Evolutionary conservation across 2,329 filamentous ascomycete species (phyloP).

Genomic region (Cercospora sp.): DNA sequence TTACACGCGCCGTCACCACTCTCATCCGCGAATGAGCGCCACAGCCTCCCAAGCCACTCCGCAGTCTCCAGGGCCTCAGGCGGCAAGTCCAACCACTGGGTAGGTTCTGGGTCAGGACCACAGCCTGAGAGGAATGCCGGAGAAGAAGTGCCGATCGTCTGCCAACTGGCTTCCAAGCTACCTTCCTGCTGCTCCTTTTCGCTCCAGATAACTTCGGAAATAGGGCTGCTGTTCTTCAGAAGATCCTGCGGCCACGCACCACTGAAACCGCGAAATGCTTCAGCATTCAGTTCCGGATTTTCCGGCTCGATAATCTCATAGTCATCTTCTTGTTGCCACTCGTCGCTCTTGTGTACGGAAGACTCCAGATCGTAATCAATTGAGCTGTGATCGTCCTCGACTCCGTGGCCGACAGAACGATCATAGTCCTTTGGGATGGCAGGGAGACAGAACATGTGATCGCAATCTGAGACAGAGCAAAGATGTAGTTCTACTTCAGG

Average conservation of each 20-base stretch:
- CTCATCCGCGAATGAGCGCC: background rate
- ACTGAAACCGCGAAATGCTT: background rate
- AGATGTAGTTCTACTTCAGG: background rate
- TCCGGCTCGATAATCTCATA: background rate
- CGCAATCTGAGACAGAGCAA: conserved; percentile 3
- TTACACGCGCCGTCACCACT: background rate
- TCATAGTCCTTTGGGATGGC: conserved; percentile 5
- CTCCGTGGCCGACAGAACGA: conserved; percentile 3
- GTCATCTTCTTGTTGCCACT: background rate
- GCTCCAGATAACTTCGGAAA: background rate
- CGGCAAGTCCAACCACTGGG: background rate
- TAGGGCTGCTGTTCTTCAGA: background rate
- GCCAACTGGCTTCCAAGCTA: background rate
- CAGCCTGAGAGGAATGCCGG: background rate
- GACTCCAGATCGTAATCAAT: background rate
- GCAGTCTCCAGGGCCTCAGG: background rate
- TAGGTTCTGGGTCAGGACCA: background rate
- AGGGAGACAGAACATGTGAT: conserved; percentile 8
- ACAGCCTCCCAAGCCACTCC: background rate
- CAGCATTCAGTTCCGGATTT: background rate
- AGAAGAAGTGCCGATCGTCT: background rate
- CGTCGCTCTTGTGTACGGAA: background rate
- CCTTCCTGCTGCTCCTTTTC: background rate
- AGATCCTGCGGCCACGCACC: conserved; percentile 2
- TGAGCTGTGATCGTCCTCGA: conserved; percentile 8